Percentiles rank a stretch among this genome's conserved stretches.
Conservation (phyloP, 202 grass and related monocot species). For the Bolboschoenoplectus hybrid region DNA sequence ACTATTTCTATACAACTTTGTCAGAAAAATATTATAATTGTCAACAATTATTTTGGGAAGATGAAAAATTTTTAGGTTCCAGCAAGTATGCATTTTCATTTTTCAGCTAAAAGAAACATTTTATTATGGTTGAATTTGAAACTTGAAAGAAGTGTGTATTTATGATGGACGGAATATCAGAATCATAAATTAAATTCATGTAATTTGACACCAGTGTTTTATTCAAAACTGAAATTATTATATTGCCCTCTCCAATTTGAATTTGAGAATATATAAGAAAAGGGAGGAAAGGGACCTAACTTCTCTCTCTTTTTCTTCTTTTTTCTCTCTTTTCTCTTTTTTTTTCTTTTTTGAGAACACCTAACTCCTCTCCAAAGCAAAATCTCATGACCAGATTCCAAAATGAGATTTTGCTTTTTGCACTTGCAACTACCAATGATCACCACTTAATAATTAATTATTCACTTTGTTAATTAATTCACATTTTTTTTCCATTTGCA, state of each 20-base stretch:
- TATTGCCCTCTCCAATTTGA: background rate
- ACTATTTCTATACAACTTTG: no score
- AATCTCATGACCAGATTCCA: background rate
- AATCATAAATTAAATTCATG: background rate
- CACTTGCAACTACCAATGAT: background rate
- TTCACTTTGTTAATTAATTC: background rate
- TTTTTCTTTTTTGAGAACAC: no score
- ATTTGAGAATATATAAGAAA: background rate
- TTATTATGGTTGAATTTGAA: no score
- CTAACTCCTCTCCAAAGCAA: background rate
- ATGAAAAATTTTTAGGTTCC: background rate
- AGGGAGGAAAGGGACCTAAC: background rate
- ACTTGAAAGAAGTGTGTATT: no score
- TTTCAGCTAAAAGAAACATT: background rate
- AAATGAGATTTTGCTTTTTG: conserved; percentile 23
- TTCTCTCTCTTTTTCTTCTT: background rate
- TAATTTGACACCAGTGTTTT: background rate
- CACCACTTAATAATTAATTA: background rate
- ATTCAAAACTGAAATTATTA: background rate
- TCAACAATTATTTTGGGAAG: no score
- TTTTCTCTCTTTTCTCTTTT: no score
- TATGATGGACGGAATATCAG: background rate
- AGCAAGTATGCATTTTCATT: background rate
- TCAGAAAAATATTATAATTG: no score
- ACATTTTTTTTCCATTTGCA: background rate